A percentile compares a stretch with the other conserved stretches of the same genome.
Conservation (phyloP, 2,329 filamentous ascomycete genomes). For the Neurospora sp. region DNA sequence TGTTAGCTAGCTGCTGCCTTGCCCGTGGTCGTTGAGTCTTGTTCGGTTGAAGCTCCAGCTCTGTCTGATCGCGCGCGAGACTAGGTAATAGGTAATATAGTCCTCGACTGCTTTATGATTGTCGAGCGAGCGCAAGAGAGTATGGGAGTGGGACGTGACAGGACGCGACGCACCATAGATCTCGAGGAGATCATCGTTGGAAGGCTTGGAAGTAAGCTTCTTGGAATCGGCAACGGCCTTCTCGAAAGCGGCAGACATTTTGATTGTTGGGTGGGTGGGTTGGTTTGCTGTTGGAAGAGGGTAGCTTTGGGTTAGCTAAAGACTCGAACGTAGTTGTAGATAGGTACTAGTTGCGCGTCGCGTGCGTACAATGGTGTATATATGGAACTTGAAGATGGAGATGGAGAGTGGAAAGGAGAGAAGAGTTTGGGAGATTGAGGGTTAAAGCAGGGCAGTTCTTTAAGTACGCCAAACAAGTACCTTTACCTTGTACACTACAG, state of each 20-base stretch:
- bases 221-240: conserved; percentile 52
- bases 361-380: neutral
- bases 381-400: conserved; percentile 1
- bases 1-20: neutral
- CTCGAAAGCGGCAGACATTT: conserved; percentile 41
- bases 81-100: neutral
- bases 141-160: neutral
- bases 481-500: neutral
- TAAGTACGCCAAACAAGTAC: neutral
- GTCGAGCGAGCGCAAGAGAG: neutral
- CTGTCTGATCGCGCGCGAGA: neutral
- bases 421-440: conserved; percentile 8
- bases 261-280: neutral
- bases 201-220: conserved; percentile 57
- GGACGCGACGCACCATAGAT: conserved; percentile 40
- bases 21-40: neutral
- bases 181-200: conserved; percentile 54
- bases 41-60: neutral
- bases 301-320: neutral
- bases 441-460: conserved; percentile 2
- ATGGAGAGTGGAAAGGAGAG: neutral
- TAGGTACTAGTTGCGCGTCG: neutral
- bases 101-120: neutral
- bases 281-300: conserved; percentile 6
- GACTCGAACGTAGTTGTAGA: neutral